Evolutionary conservation across 2,329 filamentous ascomycete species (phyloP), one percentile per base, ranked within the genome.

Genomic region (Penicillium sp.): DNA sequence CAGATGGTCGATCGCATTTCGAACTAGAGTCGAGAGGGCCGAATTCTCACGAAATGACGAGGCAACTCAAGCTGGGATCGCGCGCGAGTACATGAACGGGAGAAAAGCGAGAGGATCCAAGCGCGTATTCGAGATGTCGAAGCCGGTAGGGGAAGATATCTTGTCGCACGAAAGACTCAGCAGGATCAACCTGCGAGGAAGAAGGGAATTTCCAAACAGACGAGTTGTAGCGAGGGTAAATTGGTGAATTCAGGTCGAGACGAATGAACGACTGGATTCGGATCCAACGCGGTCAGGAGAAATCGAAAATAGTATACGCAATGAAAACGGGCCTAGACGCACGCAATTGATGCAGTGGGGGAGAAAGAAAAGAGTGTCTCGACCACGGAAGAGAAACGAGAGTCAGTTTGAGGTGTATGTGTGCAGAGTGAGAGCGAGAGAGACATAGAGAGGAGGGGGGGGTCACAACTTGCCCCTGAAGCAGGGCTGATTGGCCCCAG

Each of bases 1-100:
- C 67, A 69, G 52, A 68, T 58, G 57, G 62, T 56, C 52, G 61
- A 66, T 64, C 70, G 66, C 75, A 77, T 66, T 73, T 16, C 63
- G 60, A 60, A 57, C 37, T 38, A 48, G 26, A 55, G 26, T 42
- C 52, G 19, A 42, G 28, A 10, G 14, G 22, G 33, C 35, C 30
- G 38, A 55, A 28, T 55, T 45, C 28, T 28, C 30, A 33, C 52
- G 28, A 52, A 52, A 49, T 62, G 19, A 64, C 53, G 43, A 63
- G 54, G 43, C 40, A 19, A 48, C 37, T 8, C 25, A 6, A 19
- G 53, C 48, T 26, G 42, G 19, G 43, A 37, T 46, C 33, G 51
- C 42, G 38, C 19, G 30, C 42, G 40, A 46, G 60, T 48, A 49
- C 53, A 64, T 66, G 46, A 62, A 61, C 45, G 40, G 19, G n/a